Base-by-base conservation (phyloP, 306 rosid species). In the Malus fusca region DNA sequence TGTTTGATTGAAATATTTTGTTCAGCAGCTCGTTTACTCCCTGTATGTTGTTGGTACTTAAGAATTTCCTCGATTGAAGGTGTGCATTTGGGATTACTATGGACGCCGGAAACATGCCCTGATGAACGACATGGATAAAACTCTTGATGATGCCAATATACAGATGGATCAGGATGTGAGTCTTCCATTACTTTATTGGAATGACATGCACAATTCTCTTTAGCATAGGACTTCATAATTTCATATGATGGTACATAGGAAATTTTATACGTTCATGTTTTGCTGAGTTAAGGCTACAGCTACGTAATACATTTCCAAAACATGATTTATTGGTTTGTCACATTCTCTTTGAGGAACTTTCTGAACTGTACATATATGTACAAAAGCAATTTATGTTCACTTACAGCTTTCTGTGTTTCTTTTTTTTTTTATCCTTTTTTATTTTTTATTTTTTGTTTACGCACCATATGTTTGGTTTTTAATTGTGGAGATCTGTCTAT, bases 151-250 rank as follows among this genome's bases (percentile, higher is more conserved):
- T 85, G 98, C 91, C 75, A 95, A 95, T 79, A 82, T 95, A 77
- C 98, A 95, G 84, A 95, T 92, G 98, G 98, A 95, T 83, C 98
- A 95, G 80, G 96, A 95, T 88, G 98, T 95, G 74, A 51, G 98
- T 83, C 78, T 66, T 75, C n/a, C 69, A 33, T 25, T 37, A 26
- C 23, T 46, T 48, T 22, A 44, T 37, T 73, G 10, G 14, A 81
- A 70, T 55, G 17, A 42, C 4, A 4, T 43, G 46, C 3, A 21
- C 13, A 43, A 25, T 68, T 33, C 25, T 76, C 56, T 67, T 76
- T 25, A 10, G 37, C 67, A 40, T 10, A 35, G 33, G 76, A 40
- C 44, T 23, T 58, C 52, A 72, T 33, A 72, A 22, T 58, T 71
- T 14, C 75, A 53, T 33, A 13, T 72, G 66, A 56, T 56, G 48